Evolutionary conservation across 2,329 filamentous ascomycete genomes (phyloP), one percentile per base, ranked within the genome.

Genomic region (Clarireedia hainanense): DNA sequence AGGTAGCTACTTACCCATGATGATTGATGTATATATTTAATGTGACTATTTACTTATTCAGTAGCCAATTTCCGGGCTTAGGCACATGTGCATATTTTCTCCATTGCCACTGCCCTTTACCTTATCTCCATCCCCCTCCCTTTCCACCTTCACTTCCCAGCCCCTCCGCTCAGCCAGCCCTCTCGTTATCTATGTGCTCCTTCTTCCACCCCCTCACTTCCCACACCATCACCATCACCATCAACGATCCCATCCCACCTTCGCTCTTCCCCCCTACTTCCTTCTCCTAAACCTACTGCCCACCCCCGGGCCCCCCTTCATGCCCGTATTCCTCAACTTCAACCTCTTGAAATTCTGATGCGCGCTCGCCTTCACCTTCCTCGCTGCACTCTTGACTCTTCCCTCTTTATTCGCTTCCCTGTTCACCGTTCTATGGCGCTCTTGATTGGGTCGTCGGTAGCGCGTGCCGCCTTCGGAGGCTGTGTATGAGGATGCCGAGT

Each of bases 261-360:
- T 20, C 20, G 20, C 20, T 20, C 14, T 14, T 17, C 5, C 5
- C 37, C 15, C 47, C 30, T 56, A 74, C 59, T 67, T 71, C 64
- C 76, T 75, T 59, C 82, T 73, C 55, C 81, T 75, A 67, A 85
- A 86, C 52, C 75, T 75, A 67, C 80, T 83, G 57, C 78, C 78
- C 65, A 76, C 73, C 20, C 20, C 2, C 75, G 79, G 74, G 4
- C 80, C 81, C 1, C 82, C 83, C 68, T 85, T 86, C n/a, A 79
- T 71, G 3, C 82, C 83, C 3, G 75, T 71, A 63, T 84, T 85
- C 63, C 74, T 75, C 65, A 87, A 71, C 73, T 87, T 86, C 57
- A 87, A 68, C 55, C 80, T 72, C 68, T 82, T 82, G 69, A 86
- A 87, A 71, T 87, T 87, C 59, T 54, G 51, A 63, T 85, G 79